These are phyloP conservation scores for Picea sitchensis DNA, from an alignment of 75 land plant genomes.

Conservation along the genomic window DNA sequence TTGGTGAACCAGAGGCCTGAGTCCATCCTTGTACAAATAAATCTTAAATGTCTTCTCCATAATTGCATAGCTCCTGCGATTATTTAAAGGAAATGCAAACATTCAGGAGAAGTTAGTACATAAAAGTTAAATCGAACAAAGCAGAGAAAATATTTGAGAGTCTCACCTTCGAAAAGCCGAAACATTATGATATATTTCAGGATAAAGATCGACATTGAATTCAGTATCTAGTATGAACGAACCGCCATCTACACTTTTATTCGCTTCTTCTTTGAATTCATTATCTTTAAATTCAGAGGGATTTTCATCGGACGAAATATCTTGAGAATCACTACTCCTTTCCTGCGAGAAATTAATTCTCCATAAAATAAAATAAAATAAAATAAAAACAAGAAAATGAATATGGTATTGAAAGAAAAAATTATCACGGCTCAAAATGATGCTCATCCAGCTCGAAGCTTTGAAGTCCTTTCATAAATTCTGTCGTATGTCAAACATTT, in stretches of 20 bases:
- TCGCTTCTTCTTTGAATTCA: background rate
- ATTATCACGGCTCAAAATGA: no score
- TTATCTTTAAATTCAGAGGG: background rate
- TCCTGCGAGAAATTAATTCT: background rate
- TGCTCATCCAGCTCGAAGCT: background rate
- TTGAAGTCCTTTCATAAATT: no score
- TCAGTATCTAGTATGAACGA: background rate
- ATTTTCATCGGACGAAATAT: background rate
- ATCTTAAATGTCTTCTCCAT: conserved; percentile 45
- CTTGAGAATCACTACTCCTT: background rate
- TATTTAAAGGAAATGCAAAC: background rate
- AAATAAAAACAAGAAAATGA: background rate
- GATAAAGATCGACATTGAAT: background rate
- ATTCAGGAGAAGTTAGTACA: background rate
- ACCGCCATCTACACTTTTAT: background rate
- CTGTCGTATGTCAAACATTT: no score
- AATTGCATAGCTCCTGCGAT: conserved; percentile 37
- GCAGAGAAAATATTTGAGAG: background rate
- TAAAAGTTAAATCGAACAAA: background rate
- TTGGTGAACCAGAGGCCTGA: conserved; percentile 42
- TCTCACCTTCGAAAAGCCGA: background rate
- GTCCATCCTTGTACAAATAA: conserved; percentile 36
- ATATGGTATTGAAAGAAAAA: background rate
- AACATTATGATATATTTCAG: background rate
- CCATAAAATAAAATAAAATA: background rate